phyloP scores from a whole-genome alignment of 805 yeast species.

The Pichia nanzhaoensis region DNA sequence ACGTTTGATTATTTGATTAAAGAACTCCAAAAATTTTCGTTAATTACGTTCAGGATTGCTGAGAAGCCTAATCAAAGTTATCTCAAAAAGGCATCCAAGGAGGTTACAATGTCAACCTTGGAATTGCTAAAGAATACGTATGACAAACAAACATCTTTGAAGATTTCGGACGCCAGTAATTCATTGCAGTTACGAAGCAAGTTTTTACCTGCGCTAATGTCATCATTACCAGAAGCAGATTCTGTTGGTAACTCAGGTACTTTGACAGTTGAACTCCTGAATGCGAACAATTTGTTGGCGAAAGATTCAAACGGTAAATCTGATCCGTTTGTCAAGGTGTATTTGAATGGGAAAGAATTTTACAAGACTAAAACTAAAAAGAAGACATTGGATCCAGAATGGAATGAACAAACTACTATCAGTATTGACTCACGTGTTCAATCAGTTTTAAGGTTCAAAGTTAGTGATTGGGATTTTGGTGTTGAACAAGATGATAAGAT shows the following conservation, averaged over 20 bases:
- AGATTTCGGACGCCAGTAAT: slow-evolving; percentile 42
- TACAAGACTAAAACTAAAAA: slow-evolving; percentile 75
- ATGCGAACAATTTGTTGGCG: slow-evolving; percentile 64
- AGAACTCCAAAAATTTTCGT: slow-evolving; percentile 66
- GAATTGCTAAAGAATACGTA: slow-evolving; percentile 63
- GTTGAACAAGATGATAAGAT: slow-evolving; percentile 76
- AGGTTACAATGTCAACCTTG: slow-evolving; percentile 56
- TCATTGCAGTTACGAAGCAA: slow-evolving; percentile 51
- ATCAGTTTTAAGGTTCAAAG: slow-evolving; percentile 48
- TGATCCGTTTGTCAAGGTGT: slow-evolving; percentile 79
- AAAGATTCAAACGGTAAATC: slow-evolving; percentile 92
- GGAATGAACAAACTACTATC: slow-evolving; percentile 65
- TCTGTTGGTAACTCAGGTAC: slow-evolving; percentile 69
- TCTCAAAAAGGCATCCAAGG: slow-evolving; percentile 52
- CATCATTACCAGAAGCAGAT: slow-evolving; percentile 66
- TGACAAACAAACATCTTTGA: slow-evolving; percentile 49
- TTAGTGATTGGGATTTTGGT: slow-evolving; percentile 92
- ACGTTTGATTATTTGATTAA: slow-evolving; percentile 72
- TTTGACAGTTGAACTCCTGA: slow-evolving; percentile 51
- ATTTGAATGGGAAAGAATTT: slow-evolving; percentile 55
- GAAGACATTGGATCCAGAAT: slow-evolving; percentile 84
- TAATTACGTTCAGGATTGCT: slow-evolving; percentile 53
- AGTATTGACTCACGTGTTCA: slow-evolving; percentile 56
- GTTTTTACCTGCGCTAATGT: slow-evolving; percentile 69
- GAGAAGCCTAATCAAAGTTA: slow-evolving; percentile 49